Percentiles rank a stretch among this genome's conserved stretches.
Evolutionary conservation across 495 filamentous ascomycete genomes (phyloP).

Genomic region (Penicillium tannophilum): DNA sequence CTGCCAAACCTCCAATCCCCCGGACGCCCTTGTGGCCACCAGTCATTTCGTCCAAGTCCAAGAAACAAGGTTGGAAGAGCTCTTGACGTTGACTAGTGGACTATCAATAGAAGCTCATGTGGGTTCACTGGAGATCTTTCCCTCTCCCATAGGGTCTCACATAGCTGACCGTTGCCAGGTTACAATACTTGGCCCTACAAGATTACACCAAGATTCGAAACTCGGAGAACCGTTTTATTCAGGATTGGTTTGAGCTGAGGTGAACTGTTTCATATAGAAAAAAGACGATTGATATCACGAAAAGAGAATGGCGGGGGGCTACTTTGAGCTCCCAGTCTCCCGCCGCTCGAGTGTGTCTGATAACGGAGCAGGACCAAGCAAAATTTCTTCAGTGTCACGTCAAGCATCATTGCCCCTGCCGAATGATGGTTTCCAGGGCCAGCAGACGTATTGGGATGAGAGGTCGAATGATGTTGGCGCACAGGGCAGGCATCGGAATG

Average conservation of each 20-base stretch:
- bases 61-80: not conserved
- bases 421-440: conserved; percentile 23
- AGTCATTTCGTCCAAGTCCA: not conserved
- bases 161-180: conserved; percentile 35
- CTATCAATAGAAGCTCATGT: conserved; percentile 9
- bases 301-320: conserved; percentile 41
- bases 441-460: conserved; percentile 20
- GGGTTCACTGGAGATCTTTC: conserved; percentile 9
- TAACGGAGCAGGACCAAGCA: conserved; percentile 24
- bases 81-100: conserved; percentile 1
- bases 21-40: conserved; percentile 1
- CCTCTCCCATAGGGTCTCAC: conserved; percentile 12
- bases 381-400: conserved; percentile 31
- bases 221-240: not conserved
- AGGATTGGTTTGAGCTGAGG: not conserved
- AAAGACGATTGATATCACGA: conserved; percentile 4
- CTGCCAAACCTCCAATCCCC: not conserved
- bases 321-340: conserved; percentile 43
- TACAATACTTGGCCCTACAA: conserved; percentile 2
- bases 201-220: not conserved
- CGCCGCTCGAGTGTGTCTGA: conserved; percentile 36
- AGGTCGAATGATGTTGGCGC: conserved; percentile 24
- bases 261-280: not conserved
- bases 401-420: conserved; percentile 27
- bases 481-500: conserved; percentile 45